Base-by-base conservation (phyloP, 2,329 filamentous ascomycete species). In the Moelleriella libera region DNA sequence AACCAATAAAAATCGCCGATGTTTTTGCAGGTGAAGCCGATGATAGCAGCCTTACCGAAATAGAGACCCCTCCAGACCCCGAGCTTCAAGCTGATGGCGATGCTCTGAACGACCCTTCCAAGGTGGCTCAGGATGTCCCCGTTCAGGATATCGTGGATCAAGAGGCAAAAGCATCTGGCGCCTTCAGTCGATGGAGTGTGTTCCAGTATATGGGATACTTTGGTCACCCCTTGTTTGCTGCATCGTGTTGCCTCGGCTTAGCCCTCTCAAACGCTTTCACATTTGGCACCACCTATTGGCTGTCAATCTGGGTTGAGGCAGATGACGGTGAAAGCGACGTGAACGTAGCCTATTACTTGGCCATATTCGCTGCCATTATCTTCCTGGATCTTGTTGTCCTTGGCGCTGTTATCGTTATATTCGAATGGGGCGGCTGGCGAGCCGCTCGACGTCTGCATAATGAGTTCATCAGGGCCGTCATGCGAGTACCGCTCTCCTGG, bases 341-440 rank as follows among this genome's bases (percentile, higher is more conserved):
- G 31, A 61, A 72, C 41, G 61, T 71, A 40, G 63, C 60, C 30
- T 78, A 70, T 53, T 79, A 78, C 51, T 62, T 79, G 48, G 68
- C 68, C 2, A 67, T 79, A 10, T 80, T 75, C 48, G 68, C 70
- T 1, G 63, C 58, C 2, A 61, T 74, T 44, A 69, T 68, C 1
- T 51, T 73, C 7, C 55, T 63, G 0, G 76, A 67, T 45, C 62
- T 68, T 9, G 44, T 68, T 1, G 63, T 70, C 34, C 68, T 64
- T 40, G 69, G 64, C 4, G 44, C 68, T 28, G 63, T 63, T 47
- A 68, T 69, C 44, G 56, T 72, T 44, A 60, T 69, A 31, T 78
- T 75, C 53, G 72, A 75, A 55, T 71, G 69, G 53, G 75, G 75
- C 21, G 70, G 71, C 6, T 79, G 76, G 76, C 62, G 64, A n/a